Percentiles rank a stretch among this genome's conserved stretches.
Evolutionary conservation across 306 rosid species (phyloP).

Genomic region (Erythrophleum fordii): DNA sequence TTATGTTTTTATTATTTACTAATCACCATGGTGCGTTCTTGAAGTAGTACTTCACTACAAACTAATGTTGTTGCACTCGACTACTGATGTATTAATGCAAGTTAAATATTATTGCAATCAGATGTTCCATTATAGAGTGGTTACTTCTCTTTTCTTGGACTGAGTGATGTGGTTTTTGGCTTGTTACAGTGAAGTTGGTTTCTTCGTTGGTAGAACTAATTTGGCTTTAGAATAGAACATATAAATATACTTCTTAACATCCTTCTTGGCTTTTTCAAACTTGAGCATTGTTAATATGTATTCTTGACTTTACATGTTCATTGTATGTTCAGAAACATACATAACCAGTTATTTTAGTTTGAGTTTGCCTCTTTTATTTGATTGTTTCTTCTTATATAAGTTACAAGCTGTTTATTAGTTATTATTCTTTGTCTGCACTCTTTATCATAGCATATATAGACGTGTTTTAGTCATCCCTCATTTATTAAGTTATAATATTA

Average conservation of each 20-base stretch:
- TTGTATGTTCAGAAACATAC: conserved; percentile 21
- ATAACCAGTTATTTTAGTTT: background rate
- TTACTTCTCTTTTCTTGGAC: background rate
- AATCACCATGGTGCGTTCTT: background rate
- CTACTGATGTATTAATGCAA: background rate
- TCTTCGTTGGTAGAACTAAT: conserved; percentile 14
- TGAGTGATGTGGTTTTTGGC: background rate
- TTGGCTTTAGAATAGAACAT: conserved; percentile 3
- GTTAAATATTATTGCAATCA: conserved; percentile 5
- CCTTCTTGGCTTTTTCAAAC: background rate
- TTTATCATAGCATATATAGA: background rate
- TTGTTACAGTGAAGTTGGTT: background rate
- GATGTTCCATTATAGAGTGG: background rate
- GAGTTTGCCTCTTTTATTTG: background rate
- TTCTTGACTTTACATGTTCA: conserved; percentile 3
- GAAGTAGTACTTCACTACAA: background rate
- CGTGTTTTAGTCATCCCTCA: background rate
- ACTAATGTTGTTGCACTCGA: background rate
- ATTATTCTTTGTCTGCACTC: background rate
- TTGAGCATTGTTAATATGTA: background rate
- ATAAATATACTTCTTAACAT: background rate
- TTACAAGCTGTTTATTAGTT: conserved; percentile 18
- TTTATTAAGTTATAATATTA: background rate
- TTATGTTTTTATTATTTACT: background rate
- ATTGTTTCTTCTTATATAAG: conserved; percentile 9